Evolutionary conservation across 2,329 filamentous ascomycete genomes (phyloP), one percentile per base, ranked within the genome.

Genomic region (Epichloe amarillans): DNA sequence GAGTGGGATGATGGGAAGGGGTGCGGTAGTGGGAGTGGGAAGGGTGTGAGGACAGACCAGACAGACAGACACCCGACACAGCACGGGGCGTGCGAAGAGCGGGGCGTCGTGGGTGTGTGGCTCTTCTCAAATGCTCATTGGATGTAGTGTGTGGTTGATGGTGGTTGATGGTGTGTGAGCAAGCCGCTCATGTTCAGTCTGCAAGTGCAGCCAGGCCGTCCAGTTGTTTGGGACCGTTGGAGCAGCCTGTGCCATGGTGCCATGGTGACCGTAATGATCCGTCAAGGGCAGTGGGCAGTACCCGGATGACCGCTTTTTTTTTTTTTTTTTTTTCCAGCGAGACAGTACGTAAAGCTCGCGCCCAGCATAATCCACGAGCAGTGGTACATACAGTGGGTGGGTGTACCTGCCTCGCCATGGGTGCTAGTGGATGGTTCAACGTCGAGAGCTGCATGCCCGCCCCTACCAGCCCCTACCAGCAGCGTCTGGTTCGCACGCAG

Each of bases 91-190:
- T 38, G 42, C 8, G 49, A 30, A 30, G 42, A 39, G 36, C 21
- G 17, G 0, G 23, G 26, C 26, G 12, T 30, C 26, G 26, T 30
- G 33, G 48, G 21, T 38, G 48, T 50, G 46, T 37, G 36, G 36
- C 14, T 38, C 36, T 30, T 10, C 26, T 30, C 26, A 30, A 30
- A 30, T 30, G 26, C 26, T 30, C 26, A 30, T 30, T 30, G 26
- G 26, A 10, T 30, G 26, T 30, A 10, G 8, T 4, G 46, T n/a
- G n/a, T n/a, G n/a, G n/a, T n/a, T n/a, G n/a, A n/a, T n/a, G n/a
- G n/a, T 49, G 49, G 38, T 46, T 40, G 17, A 40, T 44, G 52
- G 49, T 52, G 52, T 43, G 43, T 46, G 49, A 35, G 36, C 43
- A 33, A 33, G 35, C 17, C 21, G 30, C 35, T 35, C 23, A 39